These are phyloP conservation scores for Alternaria conjuncta DNA, from an alignment of 2,329 filamentous ascomycete genomes.

Conservation along the genomic window DNA sequence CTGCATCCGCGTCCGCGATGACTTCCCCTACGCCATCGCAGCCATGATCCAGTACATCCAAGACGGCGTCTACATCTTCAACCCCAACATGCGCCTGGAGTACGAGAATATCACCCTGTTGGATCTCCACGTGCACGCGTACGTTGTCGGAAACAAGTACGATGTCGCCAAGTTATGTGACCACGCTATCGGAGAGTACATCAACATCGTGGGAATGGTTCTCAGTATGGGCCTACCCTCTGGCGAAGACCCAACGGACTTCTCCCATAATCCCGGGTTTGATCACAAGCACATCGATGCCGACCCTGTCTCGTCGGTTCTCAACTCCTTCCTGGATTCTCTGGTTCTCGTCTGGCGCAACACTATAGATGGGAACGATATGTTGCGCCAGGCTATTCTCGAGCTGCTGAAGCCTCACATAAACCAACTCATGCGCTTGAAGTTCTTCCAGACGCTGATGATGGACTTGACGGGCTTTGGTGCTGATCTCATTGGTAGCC, in stretches of 20 bases:
- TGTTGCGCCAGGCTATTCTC: conserved; percentile 21
- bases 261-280: neutral
- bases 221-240: conserved; percentile 8
- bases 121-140: conserved; percentile 35
- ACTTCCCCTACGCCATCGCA: conserved; percentile 27
- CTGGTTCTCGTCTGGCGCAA: conserved; percentile 32
- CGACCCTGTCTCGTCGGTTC: neutral
- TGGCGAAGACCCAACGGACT: neutral
- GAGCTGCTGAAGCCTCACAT: conserved; percentile 25
- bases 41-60: conserved; percentile 29
- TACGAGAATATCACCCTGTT: conserved; percentile 27
- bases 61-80: conserved; percentile 26
- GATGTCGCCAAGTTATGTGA: conserved; percentile 14
- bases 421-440: conserved; percentile 12
- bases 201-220: conserved; percentile 10
- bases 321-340: conserved; percentile 26
- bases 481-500: conserved; percentile 19
- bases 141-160: conserved; percentile 31
- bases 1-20: conserved; percentile 26
- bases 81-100: conserved; percentile 3
- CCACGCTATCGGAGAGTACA: conserved; percentile 20
- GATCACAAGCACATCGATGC: neutral
- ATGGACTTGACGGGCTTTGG: conserved; percentile 19
- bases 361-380: conserved; percentile 17
- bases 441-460: conserved; percentile 26